Evolutionary conservation across 1,284 basidiomycete genomes (phyloP).

Genomic region (Ganoderma leucocontextum): DNA sequence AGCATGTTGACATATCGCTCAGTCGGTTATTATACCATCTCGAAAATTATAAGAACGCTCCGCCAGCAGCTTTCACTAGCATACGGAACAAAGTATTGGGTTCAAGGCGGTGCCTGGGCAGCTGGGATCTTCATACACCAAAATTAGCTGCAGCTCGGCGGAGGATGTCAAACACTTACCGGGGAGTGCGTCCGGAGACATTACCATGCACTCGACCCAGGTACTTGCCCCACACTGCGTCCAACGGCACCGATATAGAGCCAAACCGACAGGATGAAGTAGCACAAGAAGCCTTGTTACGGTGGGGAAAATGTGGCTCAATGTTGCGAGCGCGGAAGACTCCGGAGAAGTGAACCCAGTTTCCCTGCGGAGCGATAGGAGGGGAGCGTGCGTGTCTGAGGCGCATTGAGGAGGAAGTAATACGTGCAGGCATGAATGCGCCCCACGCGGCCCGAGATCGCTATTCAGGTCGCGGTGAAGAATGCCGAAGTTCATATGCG

Average conservation of each 20-base stretch:
- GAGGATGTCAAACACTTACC: constrained; percentile 9
- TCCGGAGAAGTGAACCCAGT: neutral
- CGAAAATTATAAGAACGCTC: neutral
- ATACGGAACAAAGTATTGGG: neutral
- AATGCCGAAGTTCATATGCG: constrained; percentile 2
- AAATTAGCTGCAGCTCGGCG: constrained; percentile 4
- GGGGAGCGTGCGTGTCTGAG: neutral
- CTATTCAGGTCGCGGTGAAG: constrained; percentile 11
- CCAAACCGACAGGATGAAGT: neutral
- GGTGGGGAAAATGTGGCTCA: neutral
- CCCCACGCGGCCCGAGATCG: constrained; percentile 8
- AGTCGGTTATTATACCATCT: neutral
- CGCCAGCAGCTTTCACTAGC: neutral
- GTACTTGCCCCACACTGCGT: neutral
- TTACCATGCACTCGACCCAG: neutral
- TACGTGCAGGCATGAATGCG: constrained; percentile 11
- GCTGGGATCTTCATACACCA: constrained; percentile 1
- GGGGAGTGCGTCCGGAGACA: too few relatives aligned
- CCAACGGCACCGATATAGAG: neutral
- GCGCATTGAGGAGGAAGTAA: neutral
- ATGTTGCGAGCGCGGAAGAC: neutral
- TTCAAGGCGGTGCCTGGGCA: constrained; percentile 8
- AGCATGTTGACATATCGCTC: neutral
- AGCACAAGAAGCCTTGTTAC: neutral
- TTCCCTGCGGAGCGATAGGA: neutral